phyloP scores from a whole-genome alignment of 2,329 filamentous ascomycete genomes.

The Epichloe bromicola region DNA sequence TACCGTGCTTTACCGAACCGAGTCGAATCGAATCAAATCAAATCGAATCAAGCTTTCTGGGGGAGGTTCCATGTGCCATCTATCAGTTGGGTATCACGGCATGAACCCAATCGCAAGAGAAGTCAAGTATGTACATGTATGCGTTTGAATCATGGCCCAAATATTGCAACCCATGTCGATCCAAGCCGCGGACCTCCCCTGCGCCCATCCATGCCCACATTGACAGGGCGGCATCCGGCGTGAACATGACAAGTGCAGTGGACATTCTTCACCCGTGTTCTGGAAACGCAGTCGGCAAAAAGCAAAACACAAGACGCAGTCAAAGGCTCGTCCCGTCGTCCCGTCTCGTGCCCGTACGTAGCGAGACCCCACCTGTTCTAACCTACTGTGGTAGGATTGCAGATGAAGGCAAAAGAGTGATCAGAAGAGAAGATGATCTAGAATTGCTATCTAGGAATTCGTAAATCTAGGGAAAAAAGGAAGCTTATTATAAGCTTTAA shows the following conservation, averaged over 20 bases:
- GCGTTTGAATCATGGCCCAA: background rate
- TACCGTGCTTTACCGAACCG: background rate
- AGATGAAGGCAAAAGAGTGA: too few relatives aligned
- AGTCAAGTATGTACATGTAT: background rate
- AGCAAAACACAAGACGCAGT: background rate
- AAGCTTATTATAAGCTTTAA: too few relatives aligned
- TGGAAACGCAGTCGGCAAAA: background rate
- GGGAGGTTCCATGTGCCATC: background rate
- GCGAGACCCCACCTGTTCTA: too few relatives aligned
- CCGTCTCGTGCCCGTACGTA: too few relatives aligned
- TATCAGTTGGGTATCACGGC: constrained; percentile 3
- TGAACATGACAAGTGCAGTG: background rate
- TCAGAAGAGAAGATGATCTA: too few relatives aligned
- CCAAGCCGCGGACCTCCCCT: background rate
- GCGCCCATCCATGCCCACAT: background rate
- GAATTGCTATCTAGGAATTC: too few relatives aligned
- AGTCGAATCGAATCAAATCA: background rate
- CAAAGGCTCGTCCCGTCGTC: background rate
- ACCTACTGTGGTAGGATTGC: too few relatives aligned
- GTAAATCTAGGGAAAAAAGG: too few relatives aligned
- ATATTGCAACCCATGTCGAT: background rate
- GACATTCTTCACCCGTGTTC: background rate
- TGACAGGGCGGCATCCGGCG: background rate
- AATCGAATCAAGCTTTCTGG: background rate
- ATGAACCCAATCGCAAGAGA: constrained; percentile 1